Evolutionary conservation across 2,329 filamentous ascomycete species (phyloP), one percentile per base, ranked within the genome.

Genomic region (Xylaria sp.): DNA sequence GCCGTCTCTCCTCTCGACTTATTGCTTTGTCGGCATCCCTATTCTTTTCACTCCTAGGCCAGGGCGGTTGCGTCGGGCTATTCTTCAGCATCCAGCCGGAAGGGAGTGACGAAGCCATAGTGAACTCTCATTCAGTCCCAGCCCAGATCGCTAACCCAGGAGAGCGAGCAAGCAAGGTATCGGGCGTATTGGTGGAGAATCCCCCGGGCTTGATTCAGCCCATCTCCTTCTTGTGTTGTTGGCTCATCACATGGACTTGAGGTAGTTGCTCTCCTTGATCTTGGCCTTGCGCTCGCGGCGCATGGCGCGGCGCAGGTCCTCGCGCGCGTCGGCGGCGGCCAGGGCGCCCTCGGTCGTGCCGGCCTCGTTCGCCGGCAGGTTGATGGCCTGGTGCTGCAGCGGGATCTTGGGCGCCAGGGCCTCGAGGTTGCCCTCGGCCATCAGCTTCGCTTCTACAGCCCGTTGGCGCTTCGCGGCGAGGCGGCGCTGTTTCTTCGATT

Each of bases 241-340:
- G 17, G 27, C 42, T 63, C 47, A 64, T 82, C 84, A 89, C 91
- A 94, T 93, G 51, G 89, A 88, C 86, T 91, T 92, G 81, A 96
- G 87, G 86, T 94, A 96, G 82, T 96, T 96, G 78, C 81, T 82
- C 85, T 96, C 93, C 88, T 94, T 95, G 77, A 96, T 96, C 81
- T 86, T 88, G 68, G 87, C 88, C 81, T 90, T 88, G 78, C 92
- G 85, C 83, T 93, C 91, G 79, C 87, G 87, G 76, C 92, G 87
- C 91, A 94, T 90, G 39, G 89, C 89, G 81, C 85, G 87, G 72
- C 85, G 91, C 75, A 94, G 82, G 74, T 90, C 88, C 70, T 86
- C 84, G 77, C 92, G 84, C 77, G 87, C 83, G 34, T 79, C 75
- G 9, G 78, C 81, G 39, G 86, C 85, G 59, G 78, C 77, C 39